phyloP scores from a whole-genome alignment of 179 eudicot genomes.

The Spergularia azorica region DNA sequence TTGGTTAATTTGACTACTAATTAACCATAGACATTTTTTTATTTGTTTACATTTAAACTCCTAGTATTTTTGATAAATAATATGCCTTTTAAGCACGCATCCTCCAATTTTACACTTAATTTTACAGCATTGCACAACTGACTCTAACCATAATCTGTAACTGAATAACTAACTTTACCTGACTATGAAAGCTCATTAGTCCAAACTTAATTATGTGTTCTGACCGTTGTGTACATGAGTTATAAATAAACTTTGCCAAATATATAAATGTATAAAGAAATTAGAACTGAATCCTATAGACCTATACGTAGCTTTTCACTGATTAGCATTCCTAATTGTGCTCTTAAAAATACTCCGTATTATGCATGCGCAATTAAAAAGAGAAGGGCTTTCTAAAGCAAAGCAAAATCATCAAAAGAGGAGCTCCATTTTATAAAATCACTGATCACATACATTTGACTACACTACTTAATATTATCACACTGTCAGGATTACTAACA shows the following conservation, averaged over 20 bases:
- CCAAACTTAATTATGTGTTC: not conserved
- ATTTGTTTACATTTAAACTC: no score
- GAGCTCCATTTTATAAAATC: conserved; percentile 11
- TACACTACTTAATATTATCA: conserved; percentile 17
- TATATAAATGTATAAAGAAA: no score
- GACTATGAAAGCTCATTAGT: not conserved
- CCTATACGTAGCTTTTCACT: conserved; percentile 19
- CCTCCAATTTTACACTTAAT: not conserved
- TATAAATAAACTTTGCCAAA: no score
- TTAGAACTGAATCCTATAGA: not conserved
- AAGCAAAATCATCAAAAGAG: conserved; percentile 31
- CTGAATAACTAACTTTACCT: conserved; percentile 13
- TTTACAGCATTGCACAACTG: not conserved
- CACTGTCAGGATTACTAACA: conserved; percentile 7
- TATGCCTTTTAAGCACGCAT: no score
- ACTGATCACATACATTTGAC: not conserved
- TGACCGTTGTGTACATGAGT: no score
- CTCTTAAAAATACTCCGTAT: not conserved
- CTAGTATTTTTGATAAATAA: no score
- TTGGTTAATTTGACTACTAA: no score
- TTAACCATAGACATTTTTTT: no score
- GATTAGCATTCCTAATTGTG: conserved; percentile 20
- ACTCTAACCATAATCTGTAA: conserved; percentile 21
- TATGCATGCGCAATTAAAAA: conserved; percentile 32
- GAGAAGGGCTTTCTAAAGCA: not conserved